Base-by-base conservation (phyloP, 768 basidiomycete genomes). In the Trametes punicea region DNA sequence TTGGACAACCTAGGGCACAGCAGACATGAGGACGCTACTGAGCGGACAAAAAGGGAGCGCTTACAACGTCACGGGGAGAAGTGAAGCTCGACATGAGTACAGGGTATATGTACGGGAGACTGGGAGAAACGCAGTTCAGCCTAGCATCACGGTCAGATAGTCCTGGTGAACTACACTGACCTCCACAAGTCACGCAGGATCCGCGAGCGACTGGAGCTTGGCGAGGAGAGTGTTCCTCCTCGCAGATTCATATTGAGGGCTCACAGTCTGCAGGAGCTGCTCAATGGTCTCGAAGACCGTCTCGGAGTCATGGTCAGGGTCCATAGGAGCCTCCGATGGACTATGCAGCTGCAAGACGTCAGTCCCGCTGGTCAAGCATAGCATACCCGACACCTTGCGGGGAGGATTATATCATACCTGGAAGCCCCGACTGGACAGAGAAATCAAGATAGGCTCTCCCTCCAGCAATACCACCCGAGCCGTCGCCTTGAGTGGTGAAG, bases 391-490 rank as follows among this genome's bases (percentile, higher is more conserved):
- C n/a, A n/a, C n/a, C n/a, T n/a, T n/a, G n/a, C n/a, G n/a, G n/a
- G n/a, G n/a, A n/a, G n/a, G n/a, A n/a, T n/a, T n/a, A n/a, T n/a
- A n/a, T n/a, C 56, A 26, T 36, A 85, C 86, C 67, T 71, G 77
- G 65, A 82, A 88, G 3, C 87, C 87, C 64, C 74, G 71, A 16
- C 71, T 69, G 3, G 79, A 79, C 34, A 89, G 73, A 20, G 71
- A 69, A 15, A 89, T 67, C 16, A 59, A 67, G 20, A 87, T 62
- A 15, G 55, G 67, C 3, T 71, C 70, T 10, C 81, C 85, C 64
- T 89, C 87, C 10, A 87, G 70, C 3, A 84, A 69, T 4, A 75
- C 78, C 40, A 87, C 76, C 21, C 70, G 70, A 5, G 84, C 84
- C 10, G 70, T 71, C 13, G 85, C 82, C 61, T 81, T 76, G 48